Percentiles rank a stretch among this genome's conserved stretches.
These are phyloP conservation scores for Akebia trifoliata DNA, from an alignment of 164 flowering plant genomes.

Conservation along the genomic window DNA sequence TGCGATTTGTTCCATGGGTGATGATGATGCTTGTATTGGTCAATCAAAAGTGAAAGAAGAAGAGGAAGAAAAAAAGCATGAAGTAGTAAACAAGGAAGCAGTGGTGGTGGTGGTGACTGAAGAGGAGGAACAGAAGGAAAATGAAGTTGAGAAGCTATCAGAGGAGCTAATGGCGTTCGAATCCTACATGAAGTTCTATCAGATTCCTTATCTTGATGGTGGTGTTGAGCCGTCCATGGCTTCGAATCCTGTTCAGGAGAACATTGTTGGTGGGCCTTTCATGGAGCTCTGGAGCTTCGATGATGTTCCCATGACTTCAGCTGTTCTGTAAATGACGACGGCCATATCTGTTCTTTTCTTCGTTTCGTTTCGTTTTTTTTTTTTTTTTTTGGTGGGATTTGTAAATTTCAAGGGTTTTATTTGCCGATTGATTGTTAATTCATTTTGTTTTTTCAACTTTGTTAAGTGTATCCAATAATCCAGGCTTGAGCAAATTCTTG, in stretches of 20 bases:
- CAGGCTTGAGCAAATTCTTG: too few species aligned
- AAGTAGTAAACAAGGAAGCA: neutral
- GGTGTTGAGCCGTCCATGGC: slow-evolving; percentile 3
- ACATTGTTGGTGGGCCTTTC: slow-evolving; percentile 22
- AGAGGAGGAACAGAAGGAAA: slow-evolving; percentile 23
- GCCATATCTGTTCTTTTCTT: too few species aligned
- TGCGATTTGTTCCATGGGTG: neutral
- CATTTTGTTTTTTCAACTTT: too few species aligned
- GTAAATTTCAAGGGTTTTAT: too few species aligned
- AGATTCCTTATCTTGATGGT: slow-evolving; percentile 69
- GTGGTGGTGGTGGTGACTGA: slow-evolving; percentile 1
- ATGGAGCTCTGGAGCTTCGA: slow-evolving; percentile 26
- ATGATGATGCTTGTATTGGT: neutral
- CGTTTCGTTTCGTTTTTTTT: neutral
- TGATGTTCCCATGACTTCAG: slow-evolving; percentile 4
- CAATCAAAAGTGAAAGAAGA: neutral
- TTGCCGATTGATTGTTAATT: too few species aligned
- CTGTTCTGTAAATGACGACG: neutral
- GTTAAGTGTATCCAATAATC: too few species aligned
- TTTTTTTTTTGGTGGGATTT: too few species aligned
- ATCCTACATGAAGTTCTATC: slow-evolving; percentile 64
- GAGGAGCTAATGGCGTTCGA: slow-evolving; percentile 83
- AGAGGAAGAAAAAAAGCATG: neutral
- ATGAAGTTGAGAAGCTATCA: slow-evolving; percentile 10
- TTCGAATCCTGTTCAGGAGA: slow-evolving; percentile 31